Percentiles rank a stretch among this genome's conserved stretches.
Evolutionary conservation across 1,284 basidiomycete genomes (phyloP).

Genomic region (Puccinia sorghi): DNA sequence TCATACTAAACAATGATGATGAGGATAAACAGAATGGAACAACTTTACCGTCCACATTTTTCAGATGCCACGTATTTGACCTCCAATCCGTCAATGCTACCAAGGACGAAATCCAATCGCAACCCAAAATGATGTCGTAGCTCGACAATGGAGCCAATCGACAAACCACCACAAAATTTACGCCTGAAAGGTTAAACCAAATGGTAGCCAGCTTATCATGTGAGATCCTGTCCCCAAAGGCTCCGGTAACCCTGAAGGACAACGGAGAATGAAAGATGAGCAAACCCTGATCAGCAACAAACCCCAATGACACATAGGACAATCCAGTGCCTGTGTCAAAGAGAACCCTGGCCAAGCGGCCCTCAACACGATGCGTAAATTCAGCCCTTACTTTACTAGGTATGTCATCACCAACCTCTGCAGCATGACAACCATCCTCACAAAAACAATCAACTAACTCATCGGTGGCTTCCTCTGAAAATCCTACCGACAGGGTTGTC

Average conservation of each 20-base stretch:
- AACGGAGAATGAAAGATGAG: neutral
- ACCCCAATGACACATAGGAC: neutral
- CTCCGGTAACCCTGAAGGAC: neutral
- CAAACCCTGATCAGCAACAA: neutral
- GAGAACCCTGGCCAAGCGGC: no score
- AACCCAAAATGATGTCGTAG: neutral
- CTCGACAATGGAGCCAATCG: neutral
- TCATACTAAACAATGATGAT: neutral
- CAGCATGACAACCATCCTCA: no score
- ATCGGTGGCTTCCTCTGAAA: no score
- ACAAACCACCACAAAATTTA: neutral
- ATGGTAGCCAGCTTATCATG: neutral
- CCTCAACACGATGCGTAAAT: no score
- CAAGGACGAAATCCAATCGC: neutral
- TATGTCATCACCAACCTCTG: no score
- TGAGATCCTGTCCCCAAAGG: neutral
- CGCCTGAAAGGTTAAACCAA: neutral
- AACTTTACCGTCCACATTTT: neutral
- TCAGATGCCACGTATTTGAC: neutral
- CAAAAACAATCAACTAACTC: no score
- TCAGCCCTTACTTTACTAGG: no score
- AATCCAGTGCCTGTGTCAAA: no score
- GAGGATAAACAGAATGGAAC: neutral
- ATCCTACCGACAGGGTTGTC: no score
- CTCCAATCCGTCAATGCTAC: neutral